Evolutionary conservation across 106 monocot species (phyloP).

Genomic region (Cymbidium sinense): DNA sequence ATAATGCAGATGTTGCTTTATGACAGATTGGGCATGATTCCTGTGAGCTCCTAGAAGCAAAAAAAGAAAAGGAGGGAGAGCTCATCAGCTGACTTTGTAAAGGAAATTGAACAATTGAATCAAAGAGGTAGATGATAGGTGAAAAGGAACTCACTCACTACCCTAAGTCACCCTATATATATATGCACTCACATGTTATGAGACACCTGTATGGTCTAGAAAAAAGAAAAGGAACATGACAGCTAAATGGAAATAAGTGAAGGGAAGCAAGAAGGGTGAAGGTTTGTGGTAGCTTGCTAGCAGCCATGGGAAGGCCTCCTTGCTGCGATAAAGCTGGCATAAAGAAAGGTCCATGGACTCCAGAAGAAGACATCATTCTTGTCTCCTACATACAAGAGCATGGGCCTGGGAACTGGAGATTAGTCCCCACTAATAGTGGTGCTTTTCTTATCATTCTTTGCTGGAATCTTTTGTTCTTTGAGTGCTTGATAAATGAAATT

Average conservation of each 20-base stretch:
- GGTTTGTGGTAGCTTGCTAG: neutral
- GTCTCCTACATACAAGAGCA: constrained; percentile 53
- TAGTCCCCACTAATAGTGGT: constrained; percentile 44
- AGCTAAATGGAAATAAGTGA: neutral
- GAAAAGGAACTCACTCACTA: constrained; percentile 1
- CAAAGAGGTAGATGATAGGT: neutral
- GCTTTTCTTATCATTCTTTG: neutral
- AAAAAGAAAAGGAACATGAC: neutral
- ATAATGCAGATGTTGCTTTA: neutral
- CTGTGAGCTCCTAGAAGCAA: neutral
- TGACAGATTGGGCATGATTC: neutral
- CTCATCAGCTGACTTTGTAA: neutral
- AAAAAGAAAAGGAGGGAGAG: neutral
- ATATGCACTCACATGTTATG: constrained; percentile 1
- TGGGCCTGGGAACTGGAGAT: constrained; percentile 45
- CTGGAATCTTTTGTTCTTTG: neutral
- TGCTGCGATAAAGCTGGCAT: constrained; percentile 16
- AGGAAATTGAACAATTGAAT: neutral
- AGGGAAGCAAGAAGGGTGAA: neutral
- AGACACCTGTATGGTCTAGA: neutral
- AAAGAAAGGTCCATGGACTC: constrained; percentile 65
- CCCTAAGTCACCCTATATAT: constrained; percentile 1
- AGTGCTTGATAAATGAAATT: neutral
- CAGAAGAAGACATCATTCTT: constrained; percentile 55
- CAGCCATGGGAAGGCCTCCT: constrained; percentile 1